Evolutionary conservation across 805 yeast genomes (phyloP).

Genomic region (Starmerella powellii): DNA sequence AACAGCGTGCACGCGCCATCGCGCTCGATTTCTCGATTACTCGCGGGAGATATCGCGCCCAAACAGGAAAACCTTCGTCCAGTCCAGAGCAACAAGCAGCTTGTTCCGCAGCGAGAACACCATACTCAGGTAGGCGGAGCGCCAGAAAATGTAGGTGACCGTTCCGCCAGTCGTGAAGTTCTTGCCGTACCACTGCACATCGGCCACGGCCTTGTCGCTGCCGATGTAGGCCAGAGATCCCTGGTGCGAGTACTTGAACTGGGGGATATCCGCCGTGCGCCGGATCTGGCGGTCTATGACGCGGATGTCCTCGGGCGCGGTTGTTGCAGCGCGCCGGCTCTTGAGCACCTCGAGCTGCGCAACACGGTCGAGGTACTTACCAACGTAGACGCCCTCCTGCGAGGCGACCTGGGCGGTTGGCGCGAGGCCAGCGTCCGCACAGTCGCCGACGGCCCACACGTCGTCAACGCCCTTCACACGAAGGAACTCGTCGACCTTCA

Average conservation of each 20-base stretch:
- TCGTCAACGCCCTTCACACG: constrained; percentile 73
- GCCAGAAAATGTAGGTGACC: constrained; percentile 85
- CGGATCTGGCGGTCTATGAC: constrained; percentile 27
- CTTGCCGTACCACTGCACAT: constrained; percentile 56
- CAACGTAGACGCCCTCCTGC: constrained; percentile 81
- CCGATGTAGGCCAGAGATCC: constrained; percentile 95
- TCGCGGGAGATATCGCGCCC: constrained; percentile 93
- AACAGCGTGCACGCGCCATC: no score
- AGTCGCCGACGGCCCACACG: constrained; percentile 86
- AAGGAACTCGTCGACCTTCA: constrained; percentile 69
- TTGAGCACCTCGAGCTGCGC: constrained; percentile 31
- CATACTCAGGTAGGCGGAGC: constrained; percentile 87
- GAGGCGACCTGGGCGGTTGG: constrained; percentile 98
- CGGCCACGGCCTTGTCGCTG: constrained; percentile 83
- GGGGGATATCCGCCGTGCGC: constrained; percentile 31
- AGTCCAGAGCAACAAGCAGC: constrained; percentile 72
- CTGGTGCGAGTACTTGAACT: constrained; percentile 73
- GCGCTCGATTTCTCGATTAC: no score
- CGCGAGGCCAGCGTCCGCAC: constrained; percentile 77
- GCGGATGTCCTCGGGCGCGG: constrained; percentile 16
- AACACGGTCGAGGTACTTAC: constrained; percentile 50
- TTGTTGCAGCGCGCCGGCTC: constrained; percentile 22
- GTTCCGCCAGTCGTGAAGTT: constrained; percentile 74
- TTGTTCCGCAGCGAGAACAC: constrained; percentile 81
- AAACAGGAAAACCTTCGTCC: constrained; percentile 76